A percentile compares a stretch with the other conserved stretches of the same genome.
Conservation (phyloP, 441 rosid species). For the Euphorbia celastroides region DNA sequence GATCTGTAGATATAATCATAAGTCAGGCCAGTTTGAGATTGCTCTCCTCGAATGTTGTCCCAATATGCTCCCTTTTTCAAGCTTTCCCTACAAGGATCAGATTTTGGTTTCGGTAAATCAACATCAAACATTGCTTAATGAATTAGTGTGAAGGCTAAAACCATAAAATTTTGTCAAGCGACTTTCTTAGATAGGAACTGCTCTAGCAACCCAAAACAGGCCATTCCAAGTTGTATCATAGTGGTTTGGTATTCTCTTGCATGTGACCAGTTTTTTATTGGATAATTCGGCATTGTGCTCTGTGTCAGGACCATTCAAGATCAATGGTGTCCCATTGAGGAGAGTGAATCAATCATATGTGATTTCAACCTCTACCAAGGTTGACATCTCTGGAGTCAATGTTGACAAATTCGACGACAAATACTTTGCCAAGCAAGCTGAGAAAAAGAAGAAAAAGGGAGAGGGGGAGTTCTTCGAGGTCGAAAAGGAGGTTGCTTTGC, state of each 20-base stretch:
- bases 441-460: constrained; percentile 70
- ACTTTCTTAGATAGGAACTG: too few species aligned
- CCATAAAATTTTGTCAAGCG: too few species aligned
- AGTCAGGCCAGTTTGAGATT: neutral
- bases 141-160: too few species aligned
- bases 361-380: constrained; percentile 76
- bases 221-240: neutral
- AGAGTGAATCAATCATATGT: constrained; percentile 79
- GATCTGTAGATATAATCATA: neutral
- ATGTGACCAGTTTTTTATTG: neutral
- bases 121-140: too few species aligned
- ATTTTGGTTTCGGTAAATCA: too few species aligned
- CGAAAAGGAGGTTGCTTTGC: constrained; percentile 49
- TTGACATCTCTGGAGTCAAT: constrained; percentile 60
- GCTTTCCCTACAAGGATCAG: too few species aligned
- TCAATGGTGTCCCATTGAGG: constrained; percentile 84
- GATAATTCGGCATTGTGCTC: neutral
- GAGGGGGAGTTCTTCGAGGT: constrained; percentile 84
- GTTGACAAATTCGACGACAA: constrained; percentile 70
- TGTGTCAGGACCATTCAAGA: constrained; percentile 68
- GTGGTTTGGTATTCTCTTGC: neutral
- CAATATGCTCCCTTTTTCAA: too few species aligned
- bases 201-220: too few species aligned
- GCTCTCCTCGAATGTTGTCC: neutral
- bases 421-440: constrained; percentile 65